These are phyloP conservation scores for Salix udensis DNA, from an alignment of 345 rosid species.

Conservation along the genomic window DNA sequence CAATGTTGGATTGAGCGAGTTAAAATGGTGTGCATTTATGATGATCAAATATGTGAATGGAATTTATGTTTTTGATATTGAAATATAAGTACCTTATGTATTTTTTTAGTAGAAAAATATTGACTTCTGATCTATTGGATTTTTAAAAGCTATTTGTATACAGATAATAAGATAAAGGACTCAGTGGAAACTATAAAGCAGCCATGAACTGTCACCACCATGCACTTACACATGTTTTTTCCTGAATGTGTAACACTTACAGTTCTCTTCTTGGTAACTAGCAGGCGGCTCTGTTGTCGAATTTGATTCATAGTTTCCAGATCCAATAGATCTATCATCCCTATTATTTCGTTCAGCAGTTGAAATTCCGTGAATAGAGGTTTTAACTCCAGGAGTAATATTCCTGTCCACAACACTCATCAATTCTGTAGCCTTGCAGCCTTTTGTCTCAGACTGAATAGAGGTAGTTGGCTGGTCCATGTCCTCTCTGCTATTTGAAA, in stretches of 20 bases:
- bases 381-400: conserved; percentile 38
- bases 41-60: too few relatives aligned
- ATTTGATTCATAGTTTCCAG: conserved; percentile 45
- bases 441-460: conserved; percentile 36
- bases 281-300: conserved; percentile 49
- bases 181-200: not conserved
- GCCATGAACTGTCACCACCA: not conserved
- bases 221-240: not conserved
- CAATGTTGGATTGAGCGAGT: not conserved
- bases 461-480: conserved; percentile 45
- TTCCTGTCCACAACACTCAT: conserved; percentile 40
- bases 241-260: conserved; percentile 39
- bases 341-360: conserved; percentile 48
- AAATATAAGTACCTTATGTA: not conserved
- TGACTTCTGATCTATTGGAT: not conserved
- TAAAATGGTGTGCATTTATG: not conserved
- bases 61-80: not conserved
- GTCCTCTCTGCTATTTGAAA: conserved; percentile 57
- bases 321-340: conserved; percentile 51
- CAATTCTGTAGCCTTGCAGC: conserved; percentile 43
- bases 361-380: conserved; percentile 42
- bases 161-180: not conserved
- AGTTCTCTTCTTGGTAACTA: conserved; percentile 50
- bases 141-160: not conserved
- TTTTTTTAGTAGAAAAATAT: not conserved